phyloP scores from a whole-genome alignment of 108 stramenopile genomes.

The Pelagomonas calceolata region DNA sequence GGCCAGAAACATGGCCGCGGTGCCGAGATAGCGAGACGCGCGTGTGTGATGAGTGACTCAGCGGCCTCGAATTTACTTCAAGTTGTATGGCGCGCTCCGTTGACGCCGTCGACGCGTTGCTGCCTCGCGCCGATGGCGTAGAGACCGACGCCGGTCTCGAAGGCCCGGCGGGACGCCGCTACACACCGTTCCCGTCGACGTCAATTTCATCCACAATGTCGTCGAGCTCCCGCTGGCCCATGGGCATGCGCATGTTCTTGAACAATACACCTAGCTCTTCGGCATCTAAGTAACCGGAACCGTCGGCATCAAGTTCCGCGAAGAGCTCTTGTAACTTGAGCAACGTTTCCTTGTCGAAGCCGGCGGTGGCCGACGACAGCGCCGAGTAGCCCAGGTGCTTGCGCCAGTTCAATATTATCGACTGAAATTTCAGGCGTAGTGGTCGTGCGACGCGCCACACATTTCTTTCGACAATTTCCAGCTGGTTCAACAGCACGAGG shows the following conservation, averaged over 20 bases:
- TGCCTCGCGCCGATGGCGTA: too few relatives aligned
- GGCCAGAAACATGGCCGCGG: too few relatives aligned
- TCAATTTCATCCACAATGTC: neutral
- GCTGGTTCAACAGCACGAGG: neutral
- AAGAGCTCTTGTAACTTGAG: neutral
- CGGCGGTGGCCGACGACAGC: neutral
- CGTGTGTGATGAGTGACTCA: too few relatives aligned
- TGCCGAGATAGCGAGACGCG: too few relatives aligned
- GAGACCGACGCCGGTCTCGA: too few relatives aligned
- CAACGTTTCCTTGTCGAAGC: neutral
- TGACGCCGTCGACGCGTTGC: too few relatives aligned
- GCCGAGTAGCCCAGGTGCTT: neutral
- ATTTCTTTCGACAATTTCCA: neutral
- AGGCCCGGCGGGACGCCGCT: too few relatives aligned
- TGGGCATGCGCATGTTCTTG: neutral
- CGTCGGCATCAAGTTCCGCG: neutral
- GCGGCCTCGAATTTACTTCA: too few relatives aligned
- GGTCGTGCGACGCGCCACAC: neutral
- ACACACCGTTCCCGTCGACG: neutral
- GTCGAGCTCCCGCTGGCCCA: neutral
- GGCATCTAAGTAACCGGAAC: neutral
- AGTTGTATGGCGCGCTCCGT: too few relatives aligned
- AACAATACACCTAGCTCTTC: neutral
- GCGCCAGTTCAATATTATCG: neutral
- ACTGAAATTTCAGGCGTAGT: neutral